Evolutionary conservation across 2,329 filamentous ascomycete species (phyloP).

Genomic region (Alternaria triticina): DNA sequence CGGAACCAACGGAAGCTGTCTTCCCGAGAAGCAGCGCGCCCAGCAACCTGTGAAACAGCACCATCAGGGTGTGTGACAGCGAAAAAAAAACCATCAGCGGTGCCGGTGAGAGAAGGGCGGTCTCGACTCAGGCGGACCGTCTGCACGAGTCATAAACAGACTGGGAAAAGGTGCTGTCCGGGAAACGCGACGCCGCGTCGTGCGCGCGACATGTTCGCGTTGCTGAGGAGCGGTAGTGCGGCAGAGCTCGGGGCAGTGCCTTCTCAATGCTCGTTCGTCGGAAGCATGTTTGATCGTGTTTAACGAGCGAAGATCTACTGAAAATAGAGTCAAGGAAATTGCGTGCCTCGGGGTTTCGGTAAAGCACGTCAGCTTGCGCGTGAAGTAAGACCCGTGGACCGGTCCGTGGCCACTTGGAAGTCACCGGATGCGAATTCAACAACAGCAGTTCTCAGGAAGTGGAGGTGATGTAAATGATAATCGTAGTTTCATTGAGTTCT

Average conservation of each 20-base stretch:
- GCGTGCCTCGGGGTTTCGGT: neutral
- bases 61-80: neutral
- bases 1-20: neutral
- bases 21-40: neutral
- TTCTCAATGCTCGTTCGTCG: neutral
- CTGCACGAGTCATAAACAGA: neutral
- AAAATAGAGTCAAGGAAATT: neutral
- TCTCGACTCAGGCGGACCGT: neutral
- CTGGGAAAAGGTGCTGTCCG: neutral
- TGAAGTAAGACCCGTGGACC: neutral
- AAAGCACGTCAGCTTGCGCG: neutral
- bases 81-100: neutral
- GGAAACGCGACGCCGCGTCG: neutral
- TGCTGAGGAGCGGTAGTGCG: constrained; percentile 7
- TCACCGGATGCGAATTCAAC: neutral
- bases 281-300: neutral
- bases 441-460: neutral
- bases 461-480: neutral
- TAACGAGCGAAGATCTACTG: neutral
- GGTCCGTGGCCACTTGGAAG: neutral
- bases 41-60: neutral
- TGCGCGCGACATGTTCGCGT: constrained; percentile 13
- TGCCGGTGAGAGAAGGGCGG: neutral
- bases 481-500: constrained; percentile 32
- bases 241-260: constrained; percentile 2